Conservation (phyloP, 306 rosid genomes). For the Castanospermum australe region DNA sequence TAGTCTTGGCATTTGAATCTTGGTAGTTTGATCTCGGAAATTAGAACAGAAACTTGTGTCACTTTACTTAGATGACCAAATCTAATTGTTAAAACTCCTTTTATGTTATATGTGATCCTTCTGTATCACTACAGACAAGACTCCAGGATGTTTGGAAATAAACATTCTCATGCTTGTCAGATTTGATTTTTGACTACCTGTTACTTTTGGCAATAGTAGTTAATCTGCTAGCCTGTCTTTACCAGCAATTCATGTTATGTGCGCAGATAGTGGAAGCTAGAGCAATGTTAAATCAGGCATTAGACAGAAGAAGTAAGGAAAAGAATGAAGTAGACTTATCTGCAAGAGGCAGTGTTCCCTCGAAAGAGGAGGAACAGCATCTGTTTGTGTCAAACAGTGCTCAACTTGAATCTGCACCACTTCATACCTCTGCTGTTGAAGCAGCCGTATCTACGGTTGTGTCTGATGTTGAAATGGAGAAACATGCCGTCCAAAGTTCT, state of each 20-base stretch:
- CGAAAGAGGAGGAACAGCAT: constrained; percentile 53
- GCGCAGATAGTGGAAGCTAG: constrained; percentile 80
- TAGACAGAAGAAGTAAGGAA: constrained; percentile 44
- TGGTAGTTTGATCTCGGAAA: neutral
- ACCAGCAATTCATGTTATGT: constrained; percentile 16
- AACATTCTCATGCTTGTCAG: neutral
- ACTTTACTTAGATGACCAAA: neutral
- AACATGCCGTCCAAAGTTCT: constrained; percentile 51
- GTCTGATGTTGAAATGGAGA: constrained; percentile 55
- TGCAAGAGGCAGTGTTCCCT: constrained; percentile 7
- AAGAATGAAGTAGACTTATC: constrained; percentile 50
- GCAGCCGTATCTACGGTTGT: constrained; percentile 34
- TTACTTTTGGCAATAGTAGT: neutral
- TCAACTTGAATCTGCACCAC: constrained; percentile 42
- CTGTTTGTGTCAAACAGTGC: constrained; percentile 54
- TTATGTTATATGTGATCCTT: neutral
- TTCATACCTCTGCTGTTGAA: constrained; percentile 38
- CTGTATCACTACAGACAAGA: neutral
- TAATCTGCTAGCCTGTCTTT: neutral
- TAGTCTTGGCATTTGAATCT: neutral
- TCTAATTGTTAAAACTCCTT: neutral
- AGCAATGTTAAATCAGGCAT: constrained; percentile 58
- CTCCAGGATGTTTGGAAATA: neutral
- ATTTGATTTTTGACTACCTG: neutral
- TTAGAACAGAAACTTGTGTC: neutral